Conservation (phyloP, 495 filamentous ascomycete species). For the Talaromyces thailandensis region DNA sequence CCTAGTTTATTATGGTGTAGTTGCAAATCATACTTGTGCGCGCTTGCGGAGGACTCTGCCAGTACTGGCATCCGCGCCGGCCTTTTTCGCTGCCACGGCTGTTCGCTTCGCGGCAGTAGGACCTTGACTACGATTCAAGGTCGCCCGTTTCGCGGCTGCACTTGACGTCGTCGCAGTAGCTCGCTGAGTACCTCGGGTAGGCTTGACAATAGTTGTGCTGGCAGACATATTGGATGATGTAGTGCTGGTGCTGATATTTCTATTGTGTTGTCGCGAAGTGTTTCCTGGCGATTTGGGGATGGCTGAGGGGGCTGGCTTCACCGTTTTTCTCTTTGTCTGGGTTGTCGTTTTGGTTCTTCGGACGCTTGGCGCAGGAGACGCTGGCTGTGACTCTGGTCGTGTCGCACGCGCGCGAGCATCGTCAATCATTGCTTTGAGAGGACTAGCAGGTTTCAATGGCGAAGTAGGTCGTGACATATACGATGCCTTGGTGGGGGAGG, state of each 20-base stretch:
- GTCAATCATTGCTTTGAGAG: constrained; percentile 32
- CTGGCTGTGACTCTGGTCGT: constrained; percentile 17
- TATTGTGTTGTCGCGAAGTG: constrained; percentile 34
- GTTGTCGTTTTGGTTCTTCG: constrained; percentile 16
- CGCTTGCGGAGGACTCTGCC: constrained; percentile 41
- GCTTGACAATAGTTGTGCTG: constrained; percentile 52
- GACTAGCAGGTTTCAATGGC: constrained; percentile 43
- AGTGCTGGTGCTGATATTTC: constrained; percentile 26
- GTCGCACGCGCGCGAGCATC: constrained; percentile 20
- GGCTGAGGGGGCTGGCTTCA: constrained; percentile 19
- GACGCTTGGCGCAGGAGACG: constrained; percentile 10
- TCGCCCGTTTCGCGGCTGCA: constrained; percentile 33
- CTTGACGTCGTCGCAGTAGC: constrained; percentile 37
- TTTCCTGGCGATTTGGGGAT: constrained; percentile 26
- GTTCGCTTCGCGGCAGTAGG: constrained; percentile 27
- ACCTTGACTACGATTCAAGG: constrained; percentile 22
- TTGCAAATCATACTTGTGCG: constrained; percentile 16
- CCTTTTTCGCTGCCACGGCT: constrained; percentile 24
- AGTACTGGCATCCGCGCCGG: constrained; percentile 25
- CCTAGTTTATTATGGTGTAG: background rate
- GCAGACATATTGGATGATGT: constrained; percentile 37
- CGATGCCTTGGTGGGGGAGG: constrained; percentile 34
- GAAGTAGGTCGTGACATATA: constrained; percentile 44
- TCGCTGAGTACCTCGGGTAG: constrained; percentile 37
- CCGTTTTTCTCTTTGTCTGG: constrained; percentile 18